Percentiles rank a stretch among this genome's conserved stretches.
Conservation (phyloP, 2,329 filamentous ascomycete genomes). For the Dactylellina cionopaga region DNA sequence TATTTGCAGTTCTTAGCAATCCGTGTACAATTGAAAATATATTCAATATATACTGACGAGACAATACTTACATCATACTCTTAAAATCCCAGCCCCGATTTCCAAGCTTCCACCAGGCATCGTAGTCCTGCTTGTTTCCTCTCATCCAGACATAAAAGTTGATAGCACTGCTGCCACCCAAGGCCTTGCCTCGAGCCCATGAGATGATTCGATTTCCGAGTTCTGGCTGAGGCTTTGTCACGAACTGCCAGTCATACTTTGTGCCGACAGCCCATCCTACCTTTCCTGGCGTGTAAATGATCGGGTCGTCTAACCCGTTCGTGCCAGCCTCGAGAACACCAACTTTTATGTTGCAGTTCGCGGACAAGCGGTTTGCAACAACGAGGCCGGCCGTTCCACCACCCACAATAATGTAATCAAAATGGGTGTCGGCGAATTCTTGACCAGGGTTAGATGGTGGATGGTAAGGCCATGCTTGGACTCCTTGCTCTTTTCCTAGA, state of each 20-base stretch:
- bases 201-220: constrained; percentile 15
- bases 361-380: constrained; percentile 63
- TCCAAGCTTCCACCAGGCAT: constrained; percentile 69
- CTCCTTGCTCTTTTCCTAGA: constrained; percentile 15
- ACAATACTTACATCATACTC: constrained; percentile 59
- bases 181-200: constrained; percentile 54
- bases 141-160: constrained; percentile 60
- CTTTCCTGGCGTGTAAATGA: constrained; percentile 38
- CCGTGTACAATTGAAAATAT: constrained; percentile 1
- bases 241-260: constrained; percentile 37
- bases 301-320: constrained; percentile 14
- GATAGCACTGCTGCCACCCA: constrained; percentile 59
- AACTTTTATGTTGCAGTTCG: constrained; percentile 21
- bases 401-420: constrained; percentile 65
- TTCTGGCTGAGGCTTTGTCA: constrained; percentile 2
- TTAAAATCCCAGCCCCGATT: constrained; percentile 71
- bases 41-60: constrained; percentile 54
- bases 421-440: constrained; percentile 54
- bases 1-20: constrained; percentile 13
- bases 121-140: constrained; percentile 64
- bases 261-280: constrained; percentile 36
- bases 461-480: neutral
- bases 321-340: constrained; percentile 45
- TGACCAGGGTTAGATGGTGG: neutral
- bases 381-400: constrained; percentile 65